Evolutionary conservation across 257 asterid species (phyloP).

Genomic region (Euphrasia confusa): DNA sequence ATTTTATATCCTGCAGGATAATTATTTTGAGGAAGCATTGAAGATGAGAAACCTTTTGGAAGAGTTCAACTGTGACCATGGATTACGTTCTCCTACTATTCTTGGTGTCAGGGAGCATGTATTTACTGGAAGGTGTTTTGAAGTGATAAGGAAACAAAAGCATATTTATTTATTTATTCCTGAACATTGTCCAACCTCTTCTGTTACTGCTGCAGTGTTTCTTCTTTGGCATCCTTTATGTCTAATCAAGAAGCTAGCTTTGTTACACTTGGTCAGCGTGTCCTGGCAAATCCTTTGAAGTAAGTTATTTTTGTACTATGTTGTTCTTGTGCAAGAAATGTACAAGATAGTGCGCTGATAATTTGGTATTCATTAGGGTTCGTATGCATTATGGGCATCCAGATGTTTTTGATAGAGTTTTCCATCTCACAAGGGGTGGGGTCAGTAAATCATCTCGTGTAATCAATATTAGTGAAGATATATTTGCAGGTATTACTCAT

Average conservation of each 20-base stretch:
- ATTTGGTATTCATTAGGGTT: slow-evolving; percentile 49
- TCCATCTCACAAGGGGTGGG: slow-evolving; percentile 97
- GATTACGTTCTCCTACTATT: slow-evolving; percentile 79
- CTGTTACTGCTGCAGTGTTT: slow-evolving; percentile 66
- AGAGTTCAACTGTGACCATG: slow-evolving; percentile 76
- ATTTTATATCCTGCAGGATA: slow-evolving; percentile 50
- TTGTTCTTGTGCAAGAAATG: slow-evolving; percentile 24
- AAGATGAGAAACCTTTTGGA: slow-evolving; percentile 97
- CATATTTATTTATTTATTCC: slow-evolving; percentile 7
- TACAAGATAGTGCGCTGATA: slow-evolving; percentile 18
- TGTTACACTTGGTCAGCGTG: slow-evolving; percentile 99
- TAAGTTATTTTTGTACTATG: slow-evolving; percentile 39
- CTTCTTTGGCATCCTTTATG: slow-evolving; percentile 95
- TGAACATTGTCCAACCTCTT: slow-evolving; percentile 25
- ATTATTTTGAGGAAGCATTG: slow-evolving; percentile 96
- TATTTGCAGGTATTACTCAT: slow-evolving; percentile 61
- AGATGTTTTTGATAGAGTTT: slow-evolving; percentile 94
- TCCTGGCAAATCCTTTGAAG: slow-evolving; percentile 90
- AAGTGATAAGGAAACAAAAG: background rate
- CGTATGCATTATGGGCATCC: slow-evolving; percentile 99
- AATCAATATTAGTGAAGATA: slow-evolving; percentile 94
- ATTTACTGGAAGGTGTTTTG: slow-evolving; percentile 86
- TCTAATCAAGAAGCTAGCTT: slow-evolving; percentile 94
- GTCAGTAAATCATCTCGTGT: slow-evolving; percentile 98
- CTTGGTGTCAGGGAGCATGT: slow-evolving; percentile 99